Base-by-base conservation (phyloP, 805 yeast species). In the Wickerhamomyces tratensis region DNA sequence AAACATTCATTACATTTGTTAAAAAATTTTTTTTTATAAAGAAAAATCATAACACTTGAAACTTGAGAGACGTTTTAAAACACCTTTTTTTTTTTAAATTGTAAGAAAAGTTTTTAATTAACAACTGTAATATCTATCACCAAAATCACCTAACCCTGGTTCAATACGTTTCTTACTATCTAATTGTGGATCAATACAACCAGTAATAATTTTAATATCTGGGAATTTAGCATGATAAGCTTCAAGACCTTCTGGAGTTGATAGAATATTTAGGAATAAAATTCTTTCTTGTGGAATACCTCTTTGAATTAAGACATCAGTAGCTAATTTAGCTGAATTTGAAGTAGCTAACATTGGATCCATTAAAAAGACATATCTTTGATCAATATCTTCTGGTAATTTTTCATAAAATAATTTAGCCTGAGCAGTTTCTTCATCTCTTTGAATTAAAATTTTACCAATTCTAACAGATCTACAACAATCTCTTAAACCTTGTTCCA, bases 271-370 rank as follows among this genome's bases (percentile, higher is more conserved):
- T 63, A 93, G 71, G 60, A 93, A 93, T 61, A 87, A 72, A 51
- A 93, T 93, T 58, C 94, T 77, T 48, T 88, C 89, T 52, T 80
- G 82, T 44, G 79, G 79, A 39, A 91, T 98, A 41, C 98, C 98
- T 57, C 93, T 77, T 43, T 79, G 71, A 45, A 85, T 70, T 56
- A 93, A 69, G 14, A 93, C 97, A 47, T 93, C 95, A 14, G 89
- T 86, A 13, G 98, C 99, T 93, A 89, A 85, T 63, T 87, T 77
- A 15, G 98, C 98, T 47, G 96, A 85, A 40, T 98, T 98, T 51
- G 98, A 98, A 15, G 99, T 93, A 33, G 99, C 99, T 59, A 93
- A 75, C 94, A 93, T 85, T 44, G 99, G 98, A 58, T 93, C 99
- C 51, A 93, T 71, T 54, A 93, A 67, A 59, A 93, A 85, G 27